Percentiles rank a stretch among this genome's conserved stretches.
Evolutionary conservation across 257 asterid species (phyloP).

Genomic region (Fraxinus pennsylvanica): DNA sequence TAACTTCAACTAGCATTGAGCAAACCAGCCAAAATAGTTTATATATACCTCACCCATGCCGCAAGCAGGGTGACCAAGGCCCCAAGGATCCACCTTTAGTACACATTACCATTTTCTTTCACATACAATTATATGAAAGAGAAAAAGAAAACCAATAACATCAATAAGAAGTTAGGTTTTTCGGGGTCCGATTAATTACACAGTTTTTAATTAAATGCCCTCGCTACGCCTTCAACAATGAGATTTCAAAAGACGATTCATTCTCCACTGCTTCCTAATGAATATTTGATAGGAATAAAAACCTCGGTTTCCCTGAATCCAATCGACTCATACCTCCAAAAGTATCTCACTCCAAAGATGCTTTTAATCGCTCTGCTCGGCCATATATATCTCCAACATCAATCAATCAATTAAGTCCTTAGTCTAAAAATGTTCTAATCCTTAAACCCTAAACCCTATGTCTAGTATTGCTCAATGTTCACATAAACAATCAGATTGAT

Average conservation of each 20-base stretch:
- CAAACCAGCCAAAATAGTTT: slow-evolving; percentile 4
- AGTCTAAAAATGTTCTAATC: background rate
- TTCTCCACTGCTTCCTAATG: no score
- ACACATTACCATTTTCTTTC: background rate
- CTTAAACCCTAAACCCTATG: background rate
- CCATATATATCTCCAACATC: background rate
- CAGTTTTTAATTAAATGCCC: no score
- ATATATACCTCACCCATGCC: background rate
- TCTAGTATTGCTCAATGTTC: background rate
- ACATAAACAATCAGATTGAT: background rate
- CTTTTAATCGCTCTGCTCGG: no score
- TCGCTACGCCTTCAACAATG: no score
- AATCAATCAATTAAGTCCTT: background rate
- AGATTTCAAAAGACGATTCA: no score
- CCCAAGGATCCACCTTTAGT: background rate
- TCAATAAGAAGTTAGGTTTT: background rate
- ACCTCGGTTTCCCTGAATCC: no score
- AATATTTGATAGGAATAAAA: no score
- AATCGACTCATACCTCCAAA: no score
- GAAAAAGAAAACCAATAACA: background rate
- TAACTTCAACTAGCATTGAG: background rate
- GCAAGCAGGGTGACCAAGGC: background rate
- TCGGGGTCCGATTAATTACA: no score
- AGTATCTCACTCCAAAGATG: no score
- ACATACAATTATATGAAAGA: background rate